phyloP scores from a whole-genome alignment of 345 rosid species.

The Alliaria petiolata region DNA sequence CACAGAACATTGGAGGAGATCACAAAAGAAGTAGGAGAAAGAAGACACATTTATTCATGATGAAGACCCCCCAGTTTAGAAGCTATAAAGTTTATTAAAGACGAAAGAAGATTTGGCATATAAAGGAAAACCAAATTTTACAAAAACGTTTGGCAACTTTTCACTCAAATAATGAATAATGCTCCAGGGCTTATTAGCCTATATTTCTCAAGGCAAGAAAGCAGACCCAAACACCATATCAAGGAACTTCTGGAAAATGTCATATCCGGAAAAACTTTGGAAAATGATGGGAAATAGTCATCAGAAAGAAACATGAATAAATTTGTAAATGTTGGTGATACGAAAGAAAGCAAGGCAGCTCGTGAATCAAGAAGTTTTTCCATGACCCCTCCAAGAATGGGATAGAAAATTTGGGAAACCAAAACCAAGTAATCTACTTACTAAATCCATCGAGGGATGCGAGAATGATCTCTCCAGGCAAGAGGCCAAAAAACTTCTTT shows the following conservation, averaged over 20 bases:
- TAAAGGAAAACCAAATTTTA: background rate
- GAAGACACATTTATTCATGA: background rate
- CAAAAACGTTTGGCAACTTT: background rate
- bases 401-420: background rate
- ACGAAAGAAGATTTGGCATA: too few relatives aligned
- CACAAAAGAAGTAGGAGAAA: background rate
- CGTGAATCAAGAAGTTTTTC: background rate
- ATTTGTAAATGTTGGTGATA: background rate
- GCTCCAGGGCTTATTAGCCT: background rate
- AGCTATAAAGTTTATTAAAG: background rate
- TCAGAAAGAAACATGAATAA: background rate
- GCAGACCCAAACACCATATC: constrained; percentile 1
- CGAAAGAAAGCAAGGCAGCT: background rate
- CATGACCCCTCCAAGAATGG: background rate
- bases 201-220: background rate
- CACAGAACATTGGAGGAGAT: background rate
- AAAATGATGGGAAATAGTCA: background rate
- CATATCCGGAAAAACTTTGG: background rate
- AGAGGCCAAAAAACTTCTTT: constrained; percentile 69
- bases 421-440: constrained; percentile 39
- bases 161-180: too few relatives aligned
- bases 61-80: background rate
- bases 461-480: constrained; percentile 88
- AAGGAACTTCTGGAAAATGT: background rate
- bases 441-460: constrained; percentile 96